Evolutionary conservation across 305 asterid species (phyloP).

Genomic region (Solanum hybrid): DNA sequence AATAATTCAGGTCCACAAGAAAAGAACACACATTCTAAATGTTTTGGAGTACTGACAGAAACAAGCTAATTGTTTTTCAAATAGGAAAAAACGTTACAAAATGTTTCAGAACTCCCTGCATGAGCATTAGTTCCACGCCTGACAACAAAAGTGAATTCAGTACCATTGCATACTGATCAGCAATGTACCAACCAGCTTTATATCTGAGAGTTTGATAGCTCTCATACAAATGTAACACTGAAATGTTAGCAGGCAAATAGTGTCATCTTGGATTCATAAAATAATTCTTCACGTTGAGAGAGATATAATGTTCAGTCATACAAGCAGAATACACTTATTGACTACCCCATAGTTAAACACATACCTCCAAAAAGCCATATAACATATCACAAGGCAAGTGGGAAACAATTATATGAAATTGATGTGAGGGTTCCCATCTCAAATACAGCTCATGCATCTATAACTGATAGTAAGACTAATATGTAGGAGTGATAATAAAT

Average conservation of each 20-base stretch:
- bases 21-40: not conserved
- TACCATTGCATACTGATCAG: not conserved
- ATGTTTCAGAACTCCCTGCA: not conserved
- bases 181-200: not conserved
- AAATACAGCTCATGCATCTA: not conserved
- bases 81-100: not conserved
- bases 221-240: not conserved
- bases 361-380: not conserved
- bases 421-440: not conserved
- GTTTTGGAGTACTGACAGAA: not conserved
- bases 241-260: not conserved
- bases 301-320: not conserved
- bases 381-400: not conserved
- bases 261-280: not conserved
- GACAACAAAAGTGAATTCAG: not conserved
- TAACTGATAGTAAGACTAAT: not conserved
- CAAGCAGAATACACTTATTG: not conserved
- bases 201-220: not conserved
- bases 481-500: not conserved
- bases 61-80: not conserved
- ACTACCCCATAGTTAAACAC: not conserved
- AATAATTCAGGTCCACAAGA: not conserved
- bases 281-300: not conserved
- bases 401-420: not conserved
- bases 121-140: not conserved